phyloP scores from a whole-genome alignment of 2,329 filamentous ascomycete genomes.

The Metarhizium sp. region DNA sequence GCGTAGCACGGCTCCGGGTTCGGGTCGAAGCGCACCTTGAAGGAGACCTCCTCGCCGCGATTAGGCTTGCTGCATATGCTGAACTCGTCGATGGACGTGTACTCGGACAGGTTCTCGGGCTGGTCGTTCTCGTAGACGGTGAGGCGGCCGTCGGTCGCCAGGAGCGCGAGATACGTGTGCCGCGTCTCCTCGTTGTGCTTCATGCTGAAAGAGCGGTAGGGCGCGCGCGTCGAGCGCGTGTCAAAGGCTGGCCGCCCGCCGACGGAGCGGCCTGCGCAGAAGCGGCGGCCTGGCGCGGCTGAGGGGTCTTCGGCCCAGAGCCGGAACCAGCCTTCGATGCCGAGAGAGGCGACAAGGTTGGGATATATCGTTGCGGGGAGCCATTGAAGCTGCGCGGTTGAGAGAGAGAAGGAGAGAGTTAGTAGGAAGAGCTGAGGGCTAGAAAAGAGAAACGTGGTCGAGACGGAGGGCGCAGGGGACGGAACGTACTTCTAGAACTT shows the following conservation, averaged over 20 bases:
- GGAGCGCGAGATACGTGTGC: slow-evolving; percentile 77
- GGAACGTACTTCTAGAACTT: slow-evolving; percentile 68
- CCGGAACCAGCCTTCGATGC: slow-evolving; percentile 81
- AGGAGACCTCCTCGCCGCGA: slow-evolving; percentile 78
- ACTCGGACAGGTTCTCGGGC: slow-evolving; percentile 71
- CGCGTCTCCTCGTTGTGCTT: slow-evolving; percentile 69
- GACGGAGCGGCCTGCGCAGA: slow-evolving; percentile 51
- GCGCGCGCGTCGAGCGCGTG: slow-evolving; percentile 44
- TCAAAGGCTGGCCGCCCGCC: slow-evolving; percentile 44
- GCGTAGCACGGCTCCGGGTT: slow-evolving; percentile 74
- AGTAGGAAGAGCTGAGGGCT: background rate
- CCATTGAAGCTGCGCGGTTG: slow-evolving; percentile 66
- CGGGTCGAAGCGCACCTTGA: slow-evolving; percentile 80
- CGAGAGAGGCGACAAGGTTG: slow-evolving; percentile 77
- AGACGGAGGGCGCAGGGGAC: background rate
- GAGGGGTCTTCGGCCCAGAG: slow-evolving; percentile 88
- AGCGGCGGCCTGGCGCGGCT: slow-evolving; percentile 70
- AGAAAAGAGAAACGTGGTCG: no score
- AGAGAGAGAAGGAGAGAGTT: background rate
- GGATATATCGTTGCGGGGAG: slow-evolving; percentile 81
- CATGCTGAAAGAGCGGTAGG: slow-evolving; percentile 77
- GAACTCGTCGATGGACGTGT: slow-evolving; percentile 66
- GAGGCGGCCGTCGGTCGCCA: slow-evolving; percentile 73
- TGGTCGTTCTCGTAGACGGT: slow-evolving; percentile 78
- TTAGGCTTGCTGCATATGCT: slow-evolving; percentile 60